Evolutionary conservation across 306 rosid species (phyloP).

Genomic region (Pyrus betulifolia): DNA sequence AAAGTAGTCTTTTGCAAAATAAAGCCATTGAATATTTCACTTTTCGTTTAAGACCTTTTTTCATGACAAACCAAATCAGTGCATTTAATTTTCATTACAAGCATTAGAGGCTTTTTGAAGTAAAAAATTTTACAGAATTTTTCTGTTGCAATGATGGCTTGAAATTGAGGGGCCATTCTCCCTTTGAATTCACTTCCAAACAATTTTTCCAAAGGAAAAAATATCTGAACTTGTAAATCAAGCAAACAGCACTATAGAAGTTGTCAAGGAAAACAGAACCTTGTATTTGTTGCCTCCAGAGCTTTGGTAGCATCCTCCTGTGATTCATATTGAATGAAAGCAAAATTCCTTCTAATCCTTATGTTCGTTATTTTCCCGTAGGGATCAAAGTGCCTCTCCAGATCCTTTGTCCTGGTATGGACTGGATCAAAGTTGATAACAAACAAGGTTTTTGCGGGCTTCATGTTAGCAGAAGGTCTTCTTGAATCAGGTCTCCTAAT

Average conservation of each 20-base stretch:
- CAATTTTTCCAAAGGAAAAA: neutral
- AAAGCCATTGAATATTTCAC: neutral
- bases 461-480: conserved; percentile 48
- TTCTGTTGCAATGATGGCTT: too few relatives aligned
- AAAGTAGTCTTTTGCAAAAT: neutral
- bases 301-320: conserved; percentile 81
- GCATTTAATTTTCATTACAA: neutral
- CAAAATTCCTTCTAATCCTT: conserved; percentile 82
- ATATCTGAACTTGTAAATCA: neutral
- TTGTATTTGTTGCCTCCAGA: conserved; percentile 61
- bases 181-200: neutral
- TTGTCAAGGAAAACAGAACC: conserved; percentile 37
- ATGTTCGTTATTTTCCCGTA: conserved; percentile 64
- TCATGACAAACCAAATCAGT: neutral
- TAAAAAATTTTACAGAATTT: neutral
- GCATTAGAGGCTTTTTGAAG: neutral
- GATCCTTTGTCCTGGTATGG: conserved; percentile 70
- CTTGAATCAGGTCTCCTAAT: conserved; percentile 53
- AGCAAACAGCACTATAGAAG: neutral
- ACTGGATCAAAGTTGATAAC: conserved; percentile 79
- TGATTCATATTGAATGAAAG: conserved; percentile 67
- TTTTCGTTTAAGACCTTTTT: neutral
- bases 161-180: neutral
- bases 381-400: conserved; percentile 75
- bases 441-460: conserved; percentile 71